A percentile compares a stretch with the other conserved stretches of the same genome.
These are phyloP conservation scores for Apiospora pterosperma DNA, from an alignment of 2,329 filamentous ascomycete species.

Conservation along the genomic window DNA sequence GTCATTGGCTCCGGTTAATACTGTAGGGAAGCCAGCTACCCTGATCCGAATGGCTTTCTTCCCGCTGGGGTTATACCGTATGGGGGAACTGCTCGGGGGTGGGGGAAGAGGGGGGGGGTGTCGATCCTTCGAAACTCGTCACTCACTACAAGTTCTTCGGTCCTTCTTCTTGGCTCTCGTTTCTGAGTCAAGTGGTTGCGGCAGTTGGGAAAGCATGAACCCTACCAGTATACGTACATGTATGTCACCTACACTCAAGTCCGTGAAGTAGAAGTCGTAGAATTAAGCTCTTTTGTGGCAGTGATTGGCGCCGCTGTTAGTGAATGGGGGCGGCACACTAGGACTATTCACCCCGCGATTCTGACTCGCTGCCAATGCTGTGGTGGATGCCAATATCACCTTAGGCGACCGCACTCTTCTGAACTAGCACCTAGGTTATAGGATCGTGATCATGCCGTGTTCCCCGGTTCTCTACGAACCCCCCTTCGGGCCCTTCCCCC, in stretches of 20 bases:
- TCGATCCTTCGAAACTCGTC: too few relatives aligned
- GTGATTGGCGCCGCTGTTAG: background rate
- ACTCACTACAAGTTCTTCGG: too few relatives aligned
- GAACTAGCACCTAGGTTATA: background rate
- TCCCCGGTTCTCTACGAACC: background rate
- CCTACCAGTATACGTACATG: too few relatives aligned
- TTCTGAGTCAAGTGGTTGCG: too few relatives aligned
- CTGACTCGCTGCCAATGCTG: background rate
- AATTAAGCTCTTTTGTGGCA: background rate
- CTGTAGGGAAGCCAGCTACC: too few relatives aligned
- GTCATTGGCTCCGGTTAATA: background rate
- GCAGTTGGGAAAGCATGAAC: background rate
- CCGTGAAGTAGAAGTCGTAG: background rate
- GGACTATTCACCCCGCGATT: background rate
- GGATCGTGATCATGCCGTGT: background rate
- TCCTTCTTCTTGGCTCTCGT: too few relatives aligned
- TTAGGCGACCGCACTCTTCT: background rate
- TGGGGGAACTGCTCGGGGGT: too few relatives aligned
- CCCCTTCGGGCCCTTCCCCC: too few relatives aligned
- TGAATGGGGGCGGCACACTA: background rate
- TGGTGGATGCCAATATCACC: background rate
- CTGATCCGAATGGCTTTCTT: too few relatives aligned
- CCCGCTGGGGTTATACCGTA: too few relatives aligned
- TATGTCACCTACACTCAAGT: too few relatives aligned
- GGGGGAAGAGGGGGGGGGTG: too few relatives aligned